Evolutionary conservation across 768 basidiomycete genomes (phyloP).

Genomic region (Leccinum obscurum): DNA sequence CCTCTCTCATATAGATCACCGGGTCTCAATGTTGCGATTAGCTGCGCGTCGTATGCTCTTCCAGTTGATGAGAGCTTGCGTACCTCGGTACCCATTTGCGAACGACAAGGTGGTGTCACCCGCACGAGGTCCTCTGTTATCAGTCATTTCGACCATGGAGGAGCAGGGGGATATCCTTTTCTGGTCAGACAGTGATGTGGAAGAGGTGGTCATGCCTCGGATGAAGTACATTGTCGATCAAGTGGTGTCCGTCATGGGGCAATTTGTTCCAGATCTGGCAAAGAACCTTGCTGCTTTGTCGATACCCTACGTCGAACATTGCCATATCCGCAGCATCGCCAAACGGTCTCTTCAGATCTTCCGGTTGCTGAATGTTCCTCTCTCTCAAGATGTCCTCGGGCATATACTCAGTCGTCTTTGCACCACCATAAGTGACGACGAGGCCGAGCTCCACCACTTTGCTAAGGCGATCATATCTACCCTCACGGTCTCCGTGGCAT

Average conservation of each 20-base stretch:
- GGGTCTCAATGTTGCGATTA: constrained; percentile 63
- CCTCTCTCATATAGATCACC: constrained; percentile 82
- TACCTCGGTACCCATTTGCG: constrained; percentile 74
- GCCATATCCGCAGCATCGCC: constrained; percentile 81
- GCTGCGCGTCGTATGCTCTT: constrained; percentile 80
- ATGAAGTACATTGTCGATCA: constrained; percentile 68
- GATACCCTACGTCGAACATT: constrained; percentile 82
- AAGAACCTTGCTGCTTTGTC: constrained; percentile 81
- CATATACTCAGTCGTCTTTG: constrained; percentile 80
- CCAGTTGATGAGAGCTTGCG: constrained; percentile 81
- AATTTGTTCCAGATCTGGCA: constrained; percentile 65
- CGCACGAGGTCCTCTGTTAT: constrained; percentile 45
- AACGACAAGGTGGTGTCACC: constrained; percentile 55
- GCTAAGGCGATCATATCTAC: constrained; percentile 81
- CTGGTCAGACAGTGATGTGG: constrained; percentile 73
- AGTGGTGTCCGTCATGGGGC: constrained; percentile 65
- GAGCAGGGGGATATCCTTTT: constrained; percentile 54
- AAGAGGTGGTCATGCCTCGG: constrained; percentile 56
- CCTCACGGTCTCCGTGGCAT: constrained; percentile 59
- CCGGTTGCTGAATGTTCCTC: constrained; percentile 71
- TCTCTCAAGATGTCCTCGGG: constrained; percentile 72
- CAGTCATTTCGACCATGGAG: constrained; percentile 55
- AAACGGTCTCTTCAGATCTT: constrained; percentile 91
- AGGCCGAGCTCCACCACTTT: constrained; percentile 78
- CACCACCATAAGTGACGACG: constrained; percentile 76